Evolutionary conservation across 495 filamentous ascomycete genomes (phyloP), one percentile per base, ranked within the genome.

Genomic region (Penicillium goetzii): DNA sequence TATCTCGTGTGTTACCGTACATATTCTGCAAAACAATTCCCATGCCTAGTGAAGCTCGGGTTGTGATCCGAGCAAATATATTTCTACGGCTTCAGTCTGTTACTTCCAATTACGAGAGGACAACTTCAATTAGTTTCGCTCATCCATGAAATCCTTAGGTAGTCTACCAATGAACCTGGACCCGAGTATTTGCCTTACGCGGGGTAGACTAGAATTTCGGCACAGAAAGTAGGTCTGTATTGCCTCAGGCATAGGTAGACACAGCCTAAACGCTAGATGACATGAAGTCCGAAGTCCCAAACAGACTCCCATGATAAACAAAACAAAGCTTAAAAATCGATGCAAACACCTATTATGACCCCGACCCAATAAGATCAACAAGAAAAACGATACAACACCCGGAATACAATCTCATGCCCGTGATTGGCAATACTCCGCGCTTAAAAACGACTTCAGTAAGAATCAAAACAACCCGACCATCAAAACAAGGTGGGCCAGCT

Each of bases 321-420:
- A 19, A 10, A 6, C 3, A 23, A 7, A 10, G 4, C 0, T 10
- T 1, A 21, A 15, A 17, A 50, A 26, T 17, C 21, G 11, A 51
- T 30, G 14, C 15, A 49, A 47, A 61, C 51, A 61, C 59, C 51
- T 47, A 61, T 49, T 47, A 61, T 61, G 59, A 61, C 25, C 9
- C 59, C 26, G 23, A 25, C 51, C 50, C n/a, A 49, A 50, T 40
- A 38, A 56, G 30, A 32, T 19, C 17, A 56, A 56, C n/a, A 12
- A 11, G 8, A 30, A 36, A 19, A 15, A 40, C 17, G 28, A 52
- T n/a, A 38, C 45, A 38, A 38, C 45, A 38, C 30, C 43, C 30
- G 12, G 14, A 5, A 26, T n/a, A 33, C 43, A 59, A 40, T 52
- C 47, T 58, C 40, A n/a, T 51, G 58, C 32, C 23, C 8, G 15